A percentile compares a stretch with the other conserved stretches of the same genome.
These are phyloP conservation scores for Fusarium liriodendri DNA, from an alignment of 2,329 filamentous ascomycete genomes.

Conservation along the genomic window DNA sequence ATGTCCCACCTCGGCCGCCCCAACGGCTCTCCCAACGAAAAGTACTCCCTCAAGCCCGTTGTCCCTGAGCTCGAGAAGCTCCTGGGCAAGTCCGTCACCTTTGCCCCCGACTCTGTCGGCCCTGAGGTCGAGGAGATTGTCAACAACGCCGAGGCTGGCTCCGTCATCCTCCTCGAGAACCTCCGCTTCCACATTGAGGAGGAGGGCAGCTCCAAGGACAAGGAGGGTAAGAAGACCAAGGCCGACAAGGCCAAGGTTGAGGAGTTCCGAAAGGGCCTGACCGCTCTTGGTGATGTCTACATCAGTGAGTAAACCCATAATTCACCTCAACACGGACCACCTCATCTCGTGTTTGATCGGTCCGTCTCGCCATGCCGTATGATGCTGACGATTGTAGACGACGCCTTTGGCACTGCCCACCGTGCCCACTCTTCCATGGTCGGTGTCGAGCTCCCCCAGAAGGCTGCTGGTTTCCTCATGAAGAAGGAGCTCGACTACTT, in stretches of 20 bases:
- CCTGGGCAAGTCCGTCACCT: conserved; percentile 84
- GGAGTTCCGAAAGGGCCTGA: conserved; percentile 94
- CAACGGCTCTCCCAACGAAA: conserved; percentile 87
- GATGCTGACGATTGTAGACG: conserved; percentile 69
- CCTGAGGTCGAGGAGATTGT: conserved; percentile 90
- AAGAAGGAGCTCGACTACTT: conserved; percentile 99
- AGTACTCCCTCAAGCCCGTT: conserved; percentile 96
- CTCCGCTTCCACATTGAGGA: conserved; percentile 98
- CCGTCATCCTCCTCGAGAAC: conserved; percentile 95
- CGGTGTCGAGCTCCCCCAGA: conserved; percentile 93
- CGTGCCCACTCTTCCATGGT: conserved; percentile 99
- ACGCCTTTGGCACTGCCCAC: conserved; percentile 98
- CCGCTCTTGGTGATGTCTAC: conserved; percentile 93
- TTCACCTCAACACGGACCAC: not conserved
- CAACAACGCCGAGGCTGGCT: conserved; percentile 81
- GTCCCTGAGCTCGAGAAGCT: conserved; percentile 92
- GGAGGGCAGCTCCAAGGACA: conserved; percentile 95
- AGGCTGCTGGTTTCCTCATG: conserved; percentile 97
- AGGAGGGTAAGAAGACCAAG: conserved; percentile 96
- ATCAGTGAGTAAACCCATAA: conserved; percentile 76
- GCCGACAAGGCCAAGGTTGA: conserved; percentile 93
- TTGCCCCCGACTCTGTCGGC: conserved; percentile 92
- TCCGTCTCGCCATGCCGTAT: not conserved
- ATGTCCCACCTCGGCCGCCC: conserved; percentile 99
- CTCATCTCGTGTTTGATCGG: not conserved